These are phyloP conservation scores for Allantophomopsis lycopodina DNA, from an alignment of 2,329 filamentous ascomycete genomes.

Conservation along the genomic window DNA sequence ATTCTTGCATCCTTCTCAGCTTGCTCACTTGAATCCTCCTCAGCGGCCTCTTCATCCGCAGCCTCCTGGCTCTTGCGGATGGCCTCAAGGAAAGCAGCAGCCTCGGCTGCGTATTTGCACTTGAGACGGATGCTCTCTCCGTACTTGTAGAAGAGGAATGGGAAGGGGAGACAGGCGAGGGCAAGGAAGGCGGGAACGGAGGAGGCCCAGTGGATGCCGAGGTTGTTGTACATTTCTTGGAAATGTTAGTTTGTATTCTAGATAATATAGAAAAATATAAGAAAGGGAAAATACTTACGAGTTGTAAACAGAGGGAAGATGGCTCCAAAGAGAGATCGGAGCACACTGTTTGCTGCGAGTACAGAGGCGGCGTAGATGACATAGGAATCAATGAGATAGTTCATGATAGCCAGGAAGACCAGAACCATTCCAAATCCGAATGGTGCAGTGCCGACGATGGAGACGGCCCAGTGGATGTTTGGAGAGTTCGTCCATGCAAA, in stretches of 20 bases:
- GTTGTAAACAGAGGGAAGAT: slow-evolving; percentile 62
- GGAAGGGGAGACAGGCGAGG: slow-evolving; percentile 57
- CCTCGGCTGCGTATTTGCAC: slow-evolving; percentile 58
- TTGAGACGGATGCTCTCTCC: slow-evolving; percentile 46
- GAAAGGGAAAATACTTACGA: slow-evolving; percentile 6
- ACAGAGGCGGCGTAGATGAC: slow-evolving; percentile 67
- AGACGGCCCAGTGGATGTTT: slow-evolving; percentile 42
- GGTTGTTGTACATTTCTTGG: slow-evolving; percentile 16
- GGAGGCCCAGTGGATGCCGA: slow-evolving; percentile 66
- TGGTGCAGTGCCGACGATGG: slow-evolving; percentile 23
- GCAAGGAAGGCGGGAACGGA: slow-evolving; percentile 63
- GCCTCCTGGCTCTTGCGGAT: background rate
- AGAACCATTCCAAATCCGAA: slow-evolving; percentile 36
- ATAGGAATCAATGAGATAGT: slow-evolving; percentile 55
- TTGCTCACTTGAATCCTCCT: too few relatives aligned
- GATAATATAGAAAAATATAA: background rate
- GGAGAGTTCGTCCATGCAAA: slow-evolving; percentile 53
- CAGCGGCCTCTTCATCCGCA: too few relatives aligned
- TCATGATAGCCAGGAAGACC: slow-evolving; percentile 52
- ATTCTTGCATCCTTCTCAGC: too few relatives aligned
- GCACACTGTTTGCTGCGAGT: slow-evolving; percentile 57
- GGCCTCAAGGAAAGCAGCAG: slow-evolving; percentile 24
- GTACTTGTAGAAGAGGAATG: slow-evolving; percentile 65
- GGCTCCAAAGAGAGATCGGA: slow-evolving; percentile 59
- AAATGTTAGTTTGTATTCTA: slow-evolving; percentile 1